phyloP scores from a whole-genome alignment of 2,329 filamentous ascomycete species.

The Monosporascus sp. region DNA sequence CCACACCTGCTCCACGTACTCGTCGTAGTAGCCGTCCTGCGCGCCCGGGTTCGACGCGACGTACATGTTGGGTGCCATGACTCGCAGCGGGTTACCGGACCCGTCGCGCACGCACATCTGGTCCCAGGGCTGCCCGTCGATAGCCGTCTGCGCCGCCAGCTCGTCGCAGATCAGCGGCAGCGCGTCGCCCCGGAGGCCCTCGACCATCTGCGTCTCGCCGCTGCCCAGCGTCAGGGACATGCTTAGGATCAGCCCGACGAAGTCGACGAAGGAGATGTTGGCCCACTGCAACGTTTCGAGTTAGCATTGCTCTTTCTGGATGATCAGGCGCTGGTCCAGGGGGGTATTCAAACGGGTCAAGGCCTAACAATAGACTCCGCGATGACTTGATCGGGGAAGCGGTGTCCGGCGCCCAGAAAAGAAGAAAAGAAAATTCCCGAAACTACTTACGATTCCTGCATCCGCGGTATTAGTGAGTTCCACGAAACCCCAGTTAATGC shows the following conservation, averaged over 20 bases:
- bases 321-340: too few relatives aligned
- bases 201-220: conserved; percentile 26
- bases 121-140: conserved; percentile 39
- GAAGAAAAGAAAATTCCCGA: too few relatives aligned
- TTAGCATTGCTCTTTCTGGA: too few relatives aligned
- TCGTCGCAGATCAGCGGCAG: conserved; percentile 33
- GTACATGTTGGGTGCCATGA: conserved; percentile 40
- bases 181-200: conserved; percentile 30
- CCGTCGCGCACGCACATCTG: conserved; percentile 36
- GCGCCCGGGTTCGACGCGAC: conserved; percentile 27
- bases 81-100: conserved; percentile 34
- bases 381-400: too few relatives aligned
- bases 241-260: conserved; percentile 42
- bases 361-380: too few relatives aligned
- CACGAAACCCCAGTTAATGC: conserved; percentile 39
- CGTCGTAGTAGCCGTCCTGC: conserved; percentile 37
- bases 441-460: conserved; percentile 18
- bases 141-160: conserved; percentile 29
- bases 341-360: too few relatives aligned
- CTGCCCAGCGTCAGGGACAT: conserved; percentile 34
- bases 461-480: conserved; percentile 33
- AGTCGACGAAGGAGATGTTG: conserved; percentile 45
- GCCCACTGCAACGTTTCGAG: conserved; percentile 19
- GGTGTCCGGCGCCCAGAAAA: too few relatives aligned
- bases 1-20: conserved; percentile 44